Evolutionary conservation across 2,329 filamentous ascomycete species (phyloP).

Genomic region (Xylariaceae sp.): DNA sequence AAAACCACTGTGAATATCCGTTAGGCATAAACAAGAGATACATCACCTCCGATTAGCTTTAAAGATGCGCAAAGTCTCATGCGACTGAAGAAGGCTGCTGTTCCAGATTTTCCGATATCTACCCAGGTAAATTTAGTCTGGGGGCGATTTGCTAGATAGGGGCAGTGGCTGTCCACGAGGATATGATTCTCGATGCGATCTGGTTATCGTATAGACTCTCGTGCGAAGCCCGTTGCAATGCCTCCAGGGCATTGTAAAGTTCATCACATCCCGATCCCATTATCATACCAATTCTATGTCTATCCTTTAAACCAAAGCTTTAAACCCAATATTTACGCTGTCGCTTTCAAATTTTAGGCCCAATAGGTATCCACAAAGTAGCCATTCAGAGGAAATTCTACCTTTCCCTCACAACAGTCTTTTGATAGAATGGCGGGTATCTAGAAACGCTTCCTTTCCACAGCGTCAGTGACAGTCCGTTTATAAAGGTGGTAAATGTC

Average conservation of each 20-base stretch:
- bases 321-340: background rate
- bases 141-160: background rate
- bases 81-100: too few relatives aligned
- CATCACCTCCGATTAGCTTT: too few relatives aligned
- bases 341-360: background rate
- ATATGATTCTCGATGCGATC: background rate
- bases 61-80: too few relatives aligned
- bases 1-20: background rate
- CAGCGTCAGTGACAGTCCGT: conserved; percentile 31
- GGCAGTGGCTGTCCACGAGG: background rate
- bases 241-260: background rate
- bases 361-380: background rate
- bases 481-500: conserved; percentile 41
- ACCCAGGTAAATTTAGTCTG: too few relatives aligned
- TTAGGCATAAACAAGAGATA: background rate
- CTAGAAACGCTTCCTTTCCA: conserved; percentile 30
- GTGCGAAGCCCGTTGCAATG: background rate
- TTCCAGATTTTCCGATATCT: background rate
- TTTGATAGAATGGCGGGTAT: too few relatives aligned
- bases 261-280: background rate
- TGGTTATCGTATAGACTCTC: background rate
- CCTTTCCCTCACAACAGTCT: background rate
- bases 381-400: background rate
- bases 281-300: background rate
- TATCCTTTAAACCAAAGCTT: background rate